Percentiles rank a stretch among this genome's conserved stretches.
Conservation (phyloP, 164 flowering plant species). For the Berberis thunbergii region DNA sequence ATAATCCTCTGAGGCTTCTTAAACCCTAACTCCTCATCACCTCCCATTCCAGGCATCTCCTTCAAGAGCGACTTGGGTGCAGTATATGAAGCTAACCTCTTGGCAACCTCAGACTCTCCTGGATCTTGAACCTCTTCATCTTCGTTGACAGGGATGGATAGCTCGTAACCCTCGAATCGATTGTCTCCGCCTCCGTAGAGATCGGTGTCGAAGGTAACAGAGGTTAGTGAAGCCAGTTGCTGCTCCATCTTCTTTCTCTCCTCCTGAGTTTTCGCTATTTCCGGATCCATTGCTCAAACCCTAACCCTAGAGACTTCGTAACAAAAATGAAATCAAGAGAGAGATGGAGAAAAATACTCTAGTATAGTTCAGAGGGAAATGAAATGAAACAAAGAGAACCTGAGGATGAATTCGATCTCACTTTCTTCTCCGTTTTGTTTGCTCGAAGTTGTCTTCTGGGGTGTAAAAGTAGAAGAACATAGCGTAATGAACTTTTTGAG, state of each 20-base stretch:
- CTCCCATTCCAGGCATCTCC: slow-evolving; percentile 54
- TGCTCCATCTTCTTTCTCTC: slow-evolving; percentile 77
- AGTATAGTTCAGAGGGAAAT: too few relatives aligned
- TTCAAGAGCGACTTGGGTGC: slow-evolving; percentile 72
- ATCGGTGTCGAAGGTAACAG: slow-evolving; percentile 64
- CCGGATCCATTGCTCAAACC: slow-evolving; percentile 28
- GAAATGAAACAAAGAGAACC: too few relatives aligned
- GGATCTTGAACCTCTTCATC: slow-evolving; percentile 53
- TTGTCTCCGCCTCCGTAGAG: slow-evolving; percentile 49
- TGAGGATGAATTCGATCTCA: too few relatives aligned
- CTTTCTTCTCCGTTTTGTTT: too few relatives aligned
- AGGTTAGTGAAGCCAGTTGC: slow-evolving; percentile 59
- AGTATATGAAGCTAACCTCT: slow-evolving; percentile 70
- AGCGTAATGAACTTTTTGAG: too few relatives aligned
- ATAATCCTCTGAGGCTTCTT: slow-evolving; percentile 51
- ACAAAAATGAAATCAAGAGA: background rate
- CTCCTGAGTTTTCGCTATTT: slow-evolving; percentile 75
- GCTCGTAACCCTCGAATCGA: slow-evolving; percentile 48
- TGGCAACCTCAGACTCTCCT: slow-evolving; percentile 49
- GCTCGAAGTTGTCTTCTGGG: too few relatives aligned
- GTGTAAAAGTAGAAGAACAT: too few relatives aligned
- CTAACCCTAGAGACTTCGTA: background rate
- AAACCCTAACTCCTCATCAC: slow-evolving; percentile 44
- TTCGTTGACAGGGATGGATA: slow-evolving; percentile 70
- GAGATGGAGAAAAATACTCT: background rate